Percentiles rank a stretch among this genome's conserved stretches.
Evolutionary conservation across 768 basidiomycete genomes (phyloP).

Genomic region (Rhizopogon roseolus): DNA sequence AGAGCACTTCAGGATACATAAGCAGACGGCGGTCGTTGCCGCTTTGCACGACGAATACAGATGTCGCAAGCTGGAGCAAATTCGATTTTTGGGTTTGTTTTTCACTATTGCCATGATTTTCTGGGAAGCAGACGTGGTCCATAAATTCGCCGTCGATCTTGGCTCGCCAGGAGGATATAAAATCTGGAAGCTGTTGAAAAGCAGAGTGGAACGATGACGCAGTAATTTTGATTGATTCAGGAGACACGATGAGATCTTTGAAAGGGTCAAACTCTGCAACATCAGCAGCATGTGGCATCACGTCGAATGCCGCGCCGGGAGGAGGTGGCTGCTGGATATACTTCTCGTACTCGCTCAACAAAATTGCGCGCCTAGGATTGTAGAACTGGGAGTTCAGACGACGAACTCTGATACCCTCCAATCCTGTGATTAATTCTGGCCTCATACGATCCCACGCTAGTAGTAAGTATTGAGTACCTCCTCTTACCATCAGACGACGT

Average conservation of each 20-base stretch:
- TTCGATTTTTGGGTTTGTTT: not conserved
- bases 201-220: not conserved
- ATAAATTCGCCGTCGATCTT: not conserved
- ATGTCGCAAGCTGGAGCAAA: not conserved
- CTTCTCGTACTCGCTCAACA: not conserved
- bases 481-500: not conserved
- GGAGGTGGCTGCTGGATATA: not conserved
- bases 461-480: not conserved
- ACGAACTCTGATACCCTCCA: not conserved
- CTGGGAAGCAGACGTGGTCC: not conserved
- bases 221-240: not conserved
- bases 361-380: not conserved
- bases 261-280: not conserved
- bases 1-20: not conserved
- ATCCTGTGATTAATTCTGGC: not conserved
- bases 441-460: not conserved
- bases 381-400: not conserved
- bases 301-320: not conserved
- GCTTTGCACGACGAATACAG: not conserved
- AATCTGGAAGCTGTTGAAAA: not conserved
- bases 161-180: not conserved
- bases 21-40: not conserved
- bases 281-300: not conserved
- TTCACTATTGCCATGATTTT: not conserved
- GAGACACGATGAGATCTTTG: not conserved